Percentiles rank a stretch among this genome's conserved stretches.
Conservation (phyloP, 805 yeast species). For the Candida mattraensis region DNA sequence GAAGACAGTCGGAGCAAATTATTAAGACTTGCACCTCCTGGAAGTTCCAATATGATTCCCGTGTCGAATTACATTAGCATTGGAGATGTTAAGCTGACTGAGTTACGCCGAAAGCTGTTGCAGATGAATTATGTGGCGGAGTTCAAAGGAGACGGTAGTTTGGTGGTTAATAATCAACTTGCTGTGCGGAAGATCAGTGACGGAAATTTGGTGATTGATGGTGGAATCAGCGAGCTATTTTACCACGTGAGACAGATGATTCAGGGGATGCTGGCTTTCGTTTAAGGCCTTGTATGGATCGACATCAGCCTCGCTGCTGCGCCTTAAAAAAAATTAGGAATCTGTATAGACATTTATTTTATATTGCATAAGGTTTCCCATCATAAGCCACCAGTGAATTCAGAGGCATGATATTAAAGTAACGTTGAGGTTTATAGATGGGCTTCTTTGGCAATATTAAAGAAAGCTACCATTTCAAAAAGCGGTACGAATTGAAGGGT, state of each 20-base stretch:
- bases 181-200: constrained; percentile 76
- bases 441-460: constrained; percentile 10
- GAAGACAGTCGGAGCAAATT: constrained; percentile 9
- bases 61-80: constrained; percentile 47
- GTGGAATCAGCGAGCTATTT: constrained; percentile 70
- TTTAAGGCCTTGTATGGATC: constrained; percentile 35
- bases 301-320: not conserved
- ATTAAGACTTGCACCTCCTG: constrained; percentile 15
- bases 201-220: constrained; percentile 85
- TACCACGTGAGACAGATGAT: constrained; percentile 75
- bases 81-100: constrained; percentile 86
- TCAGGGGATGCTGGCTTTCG: constrained; percentile 72
- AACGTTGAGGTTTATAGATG: constrained; percentile 6
- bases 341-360: too few relatives aligned
- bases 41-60: constrained; percentile 15
- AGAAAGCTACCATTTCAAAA: constrained; percentile 36
- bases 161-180: constrained; percentile 78
- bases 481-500: constrained; percentile 63
- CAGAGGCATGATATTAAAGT: too few relatives aligned
- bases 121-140: constrained; percentile 71
- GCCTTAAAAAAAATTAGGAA: not conserved
- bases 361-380: too few relatives aligned
- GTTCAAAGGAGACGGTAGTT: constrained; percentile 88
- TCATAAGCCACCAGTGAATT: too few relatives aligned
- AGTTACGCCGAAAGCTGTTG: constrained; percentile 63